Percentiles rank a stretch among this genome's conserved stretches.
Evolutionary conservation across 2,329 filamentous ascomycete genomes (phyloP).

Genomic region (Ascochyta fabae): DNA sequence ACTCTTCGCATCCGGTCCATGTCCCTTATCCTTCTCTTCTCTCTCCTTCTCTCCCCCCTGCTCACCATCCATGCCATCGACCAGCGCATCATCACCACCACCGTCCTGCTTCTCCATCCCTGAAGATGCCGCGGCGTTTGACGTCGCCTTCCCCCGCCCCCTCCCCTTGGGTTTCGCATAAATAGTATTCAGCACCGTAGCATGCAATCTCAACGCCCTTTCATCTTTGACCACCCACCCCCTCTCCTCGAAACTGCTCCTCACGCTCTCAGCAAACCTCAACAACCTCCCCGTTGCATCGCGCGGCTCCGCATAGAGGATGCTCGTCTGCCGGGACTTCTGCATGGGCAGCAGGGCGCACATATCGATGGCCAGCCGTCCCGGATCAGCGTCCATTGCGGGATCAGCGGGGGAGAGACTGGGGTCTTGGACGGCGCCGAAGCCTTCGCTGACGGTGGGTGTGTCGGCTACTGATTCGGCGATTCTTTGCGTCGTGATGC

Average conservation of each 20-base stretch:
- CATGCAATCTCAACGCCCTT: conserved; percentile 76
- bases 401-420: conserved; percentile 21
- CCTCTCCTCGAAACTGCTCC: conserved; percentile 60
- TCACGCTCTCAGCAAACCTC: conserved; percentile 64
- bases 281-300: conserved; percentile 61
- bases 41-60: conserved; percentile 4
- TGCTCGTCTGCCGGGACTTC: conserved; percentile 55
- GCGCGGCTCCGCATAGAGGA: conserved; percentile 63
- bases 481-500: conserved; percentile 21
- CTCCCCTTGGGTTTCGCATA: conserved; percentile 64
- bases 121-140: conserved; percentile 1
- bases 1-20: conserved; percentile 28
- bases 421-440: conserved; percentile 18
- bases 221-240: conserved; percentile 65
- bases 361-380: conserved; percentile 52
- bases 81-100: background rate
- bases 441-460: conserved; percentile 39
- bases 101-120: background rate
- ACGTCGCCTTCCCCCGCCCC: conserved; percentile 33
- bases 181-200: conserved; percentile 84
- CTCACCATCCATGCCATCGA: conserved; percentile 8
- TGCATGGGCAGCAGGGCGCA: conserved; percentile 68
- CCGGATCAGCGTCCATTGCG: conserved; percentile 10
- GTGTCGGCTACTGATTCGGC: conserved; percentile 25
- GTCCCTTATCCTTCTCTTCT: conserved; percentile 1